These are phyloP conservation scores for Auriscalpium microsporum DNA, from an alignment of 768 basidiomycete genomes.

Conservation along the genomic window DNA sequence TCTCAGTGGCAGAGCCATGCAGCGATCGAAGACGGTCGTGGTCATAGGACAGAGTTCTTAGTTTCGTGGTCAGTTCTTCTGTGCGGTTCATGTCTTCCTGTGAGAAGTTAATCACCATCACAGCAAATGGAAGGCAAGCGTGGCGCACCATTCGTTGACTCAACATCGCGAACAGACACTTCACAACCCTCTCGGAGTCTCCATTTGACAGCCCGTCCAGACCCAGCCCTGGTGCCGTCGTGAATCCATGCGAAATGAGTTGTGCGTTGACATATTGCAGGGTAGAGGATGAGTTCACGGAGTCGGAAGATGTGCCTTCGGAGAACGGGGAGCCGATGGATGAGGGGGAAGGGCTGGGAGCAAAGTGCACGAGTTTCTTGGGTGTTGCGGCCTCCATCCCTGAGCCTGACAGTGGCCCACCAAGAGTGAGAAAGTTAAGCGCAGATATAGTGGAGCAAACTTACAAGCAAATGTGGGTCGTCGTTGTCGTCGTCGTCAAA, in stretches of 20 bases:
- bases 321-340: constrained; percentile 18
- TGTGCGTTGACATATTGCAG: constrained; percentile 78
- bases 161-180: constrained; percentile 70
- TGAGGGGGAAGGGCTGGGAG: constrained; percentile 7
- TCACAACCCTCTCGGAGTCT: constrained; percentile 51
- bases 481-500: no score
- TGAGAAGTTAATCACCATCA: background rate
- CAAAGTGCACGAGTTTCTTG: constrained; percentile 3
- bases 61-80: constrained; percentile 66
- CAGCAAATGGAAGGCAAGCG: background rate
- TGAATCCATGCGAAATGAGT: constrained; percentile 75
- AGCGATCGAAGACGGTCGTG: constrained; percentile 65
- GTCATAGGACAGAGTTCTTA: constrained; percentile 74
- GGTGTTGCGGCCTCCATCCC: background rate
- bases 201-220: constrained; percentile 54
- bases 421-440: no score
- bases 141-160: constrained; percentile 65
- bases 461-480: no score
- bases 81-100: constrained; percentile 73
- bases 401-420: background rate
- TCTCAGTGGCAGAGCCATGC: constrained; percentile 51
- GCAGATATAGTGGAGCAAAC: no score
- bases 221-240: constrained; percentile 51
- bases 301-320: constrained; percentile 37
- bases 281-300: constrained; percentile 45